A percentile compares a stretch with the other conserved stretches of the same genome.
Evolutionary conservation across 352 stramenopile species (phyloP).

Genomic region (Globisporangium nunn): DNA sequence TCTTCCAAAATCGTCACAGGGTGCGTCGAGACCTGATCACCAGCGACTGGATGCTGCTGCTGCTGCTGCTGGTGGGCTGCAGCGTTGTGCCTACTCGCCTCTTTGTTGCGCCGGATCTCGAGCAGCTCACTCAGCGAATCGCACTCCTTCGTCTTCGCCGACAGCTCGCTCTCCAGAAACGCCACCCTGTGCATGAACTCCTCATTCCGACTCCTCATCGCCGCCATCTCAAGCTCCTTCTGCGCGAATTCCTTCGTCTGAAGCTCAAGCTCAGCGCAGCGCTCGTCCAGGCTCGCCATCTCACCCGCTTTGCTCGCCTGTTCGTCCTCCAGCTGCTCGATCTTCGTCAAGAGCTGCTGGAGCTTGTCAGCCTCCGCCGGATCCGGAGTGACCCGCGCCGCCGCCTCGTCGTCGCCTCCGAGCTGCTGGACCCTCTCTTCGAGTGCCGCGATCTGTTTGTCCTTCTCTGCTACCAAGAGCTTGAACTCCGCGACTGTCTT

Average conservation of each 20-base stretch:
- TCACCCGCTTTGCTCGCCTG: constrained; percentile 45
- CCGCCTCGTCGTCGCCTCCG: background rate
- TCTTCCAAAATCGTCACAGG: constrained; percentile 8
- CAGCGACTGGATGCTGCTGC: background rate
- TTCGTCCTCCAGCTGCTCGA: constrained; percentile 60
- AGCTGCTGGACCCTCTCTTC: constrained; percentile 27
- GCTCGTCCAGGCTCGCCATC: constrained; percentile 43
- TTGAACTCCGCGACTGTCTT: constrained; percentile 79
- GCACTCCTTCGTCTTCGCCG: constrained; percentile 40
- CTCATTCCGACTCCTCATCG: constrained; percentile 33
- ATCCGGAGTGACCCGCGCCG: background rate
- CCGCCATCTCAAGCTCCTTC: constrained; percentile 33
- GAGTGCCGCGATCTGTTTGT: constrained; percentile 42
- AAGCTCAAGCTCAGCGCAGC: constrained; percentile 40
- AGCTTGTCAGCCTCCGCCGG: constrained; percentile 9
- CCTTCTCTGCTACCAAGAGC: constrained; percentile 45
- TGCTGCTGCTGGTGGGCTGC: too few species aligned
- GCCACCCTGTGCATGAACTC: constrained; percentile 42
- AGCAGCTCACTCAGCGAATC: constrained; percentile 36
- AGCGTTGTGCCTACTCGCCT: background rate
- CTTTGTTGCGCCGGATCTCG: constrained; percentile 10
- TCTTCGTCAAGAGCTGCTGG: constrained; percentile 33
- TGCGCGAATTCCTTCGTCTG: constrained; percentile 28
- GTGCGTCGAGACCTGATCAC: background rate
- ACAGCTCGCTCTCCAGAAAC: constrained; percentile 44